phyloP scores from a whole-genome alignment of 2,329 filamentous ascomycete species.

The Claviceps sp. region DNA sequence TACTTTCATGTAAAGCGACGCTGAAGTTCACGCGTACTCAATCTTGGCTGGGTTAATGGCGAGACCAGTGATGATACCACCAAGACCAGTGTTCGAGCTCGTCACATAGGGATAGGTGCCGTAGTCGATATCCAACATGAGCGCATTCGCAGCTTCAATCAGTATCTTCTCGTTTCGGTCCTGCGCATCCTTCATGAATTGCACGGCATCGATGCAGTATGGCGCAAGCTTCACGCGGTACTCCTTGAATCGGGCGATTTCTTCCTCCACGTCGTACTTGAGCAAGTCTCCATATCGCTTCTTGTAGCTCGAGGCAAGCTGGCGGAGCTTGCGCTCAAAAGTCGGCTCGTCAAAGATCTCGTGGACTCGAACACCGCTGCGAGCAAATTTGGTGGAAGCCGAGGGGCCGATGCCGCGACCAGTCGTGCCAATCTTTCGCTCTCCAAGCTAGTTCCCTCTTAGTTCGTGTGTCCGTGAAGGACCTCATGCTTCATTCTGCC shows the following conservation, averaged over 20 bases:
- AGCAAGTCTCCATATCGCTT: slow-evolving; percentile 56
- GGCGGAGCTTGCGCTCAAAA: slow-evolving; percentile 54
- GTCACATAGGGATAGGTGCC: slow-evolving; percentile 19
- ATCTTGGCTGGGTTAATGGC: slow-evolving; percentile 39
- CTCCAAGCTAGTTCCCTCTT: background rate
- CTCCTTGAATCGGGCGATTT: slow-evolving; percentile 47
- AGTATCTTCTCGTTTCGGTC: slow-evolving; percentile 45
- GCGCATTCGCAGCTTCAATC: slow-evolving; percentile 48
- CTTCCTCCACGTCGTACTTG: slow-evolving; percentile 54
- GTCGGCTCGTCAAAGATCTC: slow-evolving; percentile 54
- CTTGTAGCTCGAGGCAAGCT: slow-evolving; percentile 44
- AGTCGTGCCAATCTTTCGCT: slow-evolving; percentile 23
- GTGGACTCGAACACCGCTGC: slow-evolving; percentile 52
- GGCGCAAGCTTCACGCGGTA: slow-evolving; percentile 43
- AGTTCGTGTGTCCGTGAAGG: background rate
- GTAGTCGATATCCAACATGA: slow-evolving; percentile 55
- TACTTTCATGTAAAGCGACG: too few species aligned
- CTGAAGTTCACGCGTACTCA: slow-evolving; percentile 16
- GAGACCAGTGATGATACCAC: slow-evolving; percentile 14
- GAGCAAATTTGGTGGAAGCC: slow-evolving; percentile 15
- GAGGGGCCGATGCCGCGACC: slow-evolving; percentile 17
- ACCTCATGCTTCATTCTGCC: background rate
- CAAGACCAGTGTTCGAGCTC: slow-evolving; percentile 15
- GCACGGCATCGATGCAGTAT: slow-evolving; percentile 54
- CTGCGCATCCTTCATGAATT: slow-evolving; percentile 49